Evolutionary conservation across 805 yeast genomes (phyloP), one percentile per base, ranked within the genome.

Genomic region (Ogataea ganodermae): DNA sequence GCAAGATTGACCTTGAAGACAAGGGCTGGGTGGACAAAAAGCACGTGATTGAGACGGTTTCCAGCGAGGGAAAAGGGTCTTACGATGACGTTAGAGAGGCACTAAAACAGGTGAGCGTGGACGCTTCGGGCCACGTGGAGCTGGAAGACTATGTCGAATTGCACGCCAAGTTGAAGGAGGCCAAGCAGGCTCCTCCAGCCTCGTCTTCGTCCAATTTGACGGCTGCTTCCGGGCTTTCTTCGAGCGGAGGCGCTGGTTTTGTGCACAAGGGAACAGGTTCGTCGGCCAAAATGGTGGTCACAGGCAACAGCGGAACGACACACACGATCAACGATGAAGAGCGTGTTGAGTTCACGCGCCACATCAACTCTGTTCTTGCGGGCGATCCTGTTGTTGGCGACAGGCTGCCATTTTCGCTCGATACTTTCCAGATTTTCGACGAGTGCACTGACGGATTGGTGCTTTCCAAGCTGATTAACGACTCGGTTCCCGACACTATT

Each of bases 271-370:
- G 83, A 41, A 63, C 72, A 10, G 82, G 83, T 47, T 73, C 78
- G 6, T 79, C 83, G 35, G 90, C 91, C 10, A 65, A 65, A 38
- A 90, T 94, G 48, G 84, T 88, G 52, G 87, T 91, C 39, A 80
- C 86, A 31, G 97, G 96, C 45, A 79, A 85, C 39, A 79, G 95
- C 1, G 97, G 97, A 42, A 89, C 96, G 16, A 87, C 96, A 1
- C 99, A 94, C 68, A 89, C 97, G 2, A 91, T 94, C 66, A 90
- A 94, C 67, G 97, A 92, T 62, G 99, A 94, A 74, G 99, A 94
- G 71, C 81, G 97, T 67, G 76, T 87, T 20, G 97, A 90, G 74
- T 94, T 94, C 71, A 94, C 98, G 4, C 83, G 96, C 62, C 99
- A 94, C 68, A 91, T 94, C 70, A 94, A 94, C 68, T 78, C 89